phyloP scores from a whole-genome alignment of 371 early-diverging fungal genomes.

The Choanephora cucurbitarum region DNA sequence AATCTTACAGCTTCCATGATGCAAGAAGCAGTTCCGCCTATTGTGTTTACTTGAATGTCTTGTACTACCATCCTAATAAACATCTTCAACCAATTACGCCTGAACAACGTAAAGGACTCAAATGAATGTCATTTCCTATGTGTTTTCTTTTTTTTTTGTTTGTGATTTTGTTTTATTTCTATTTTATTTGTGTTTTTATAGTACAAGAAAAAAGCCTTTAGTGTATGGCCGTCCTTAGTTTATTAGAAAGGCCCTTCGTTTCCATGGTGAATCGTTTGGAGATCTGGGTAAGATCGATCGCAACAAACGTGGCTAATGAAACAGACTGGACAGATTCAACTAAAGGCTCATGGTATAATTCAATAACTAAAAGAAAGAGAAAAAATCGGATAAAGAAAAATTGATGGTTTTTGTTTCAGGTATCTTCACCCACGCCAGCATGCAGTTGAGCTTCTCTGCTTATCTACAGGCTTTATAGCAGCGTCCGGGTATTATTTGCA shows the following conservation, averaged over 20 bases:
- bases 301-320: constrained; percentile 37
- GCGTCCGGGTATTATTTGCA: constrained; percentile 43
- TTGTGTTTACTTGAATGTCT: constrained; percentile 42
- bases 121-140: not conserved
- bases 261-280: constrained; percentile 11
- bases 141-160: not conserved
- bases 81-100: not conserved
- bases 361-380: not conserved
- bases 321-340: constrained; percentile 57
- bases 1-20: constrained; percentile 64
- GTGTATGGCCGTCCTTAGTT: not conserved
- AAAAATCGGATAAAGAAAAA: not conserved
- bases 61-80: not conserved
- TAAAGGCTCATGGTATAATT: constrained; percentile 55
- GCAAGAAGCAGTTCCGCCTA: constrained; percentile 53
- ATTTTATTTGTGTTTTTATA: not conserved
- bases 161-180: not conserved
- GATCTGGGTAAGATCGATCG: constrained; percentile 12
- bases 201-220: not conserved
- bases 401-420: constrained; percentile 31
- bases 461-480: constrained; percentile 48
- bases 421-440: constrained; percentile 64
- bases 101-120: not conserved
- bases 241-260: constrained; percentile 1
- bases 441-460: constrained; percentile 54